Base-by-base conservation (phyloP, 2,329 filamentous ascomycete genomes). In the Neopestalotiopsis rosae region DNA sequence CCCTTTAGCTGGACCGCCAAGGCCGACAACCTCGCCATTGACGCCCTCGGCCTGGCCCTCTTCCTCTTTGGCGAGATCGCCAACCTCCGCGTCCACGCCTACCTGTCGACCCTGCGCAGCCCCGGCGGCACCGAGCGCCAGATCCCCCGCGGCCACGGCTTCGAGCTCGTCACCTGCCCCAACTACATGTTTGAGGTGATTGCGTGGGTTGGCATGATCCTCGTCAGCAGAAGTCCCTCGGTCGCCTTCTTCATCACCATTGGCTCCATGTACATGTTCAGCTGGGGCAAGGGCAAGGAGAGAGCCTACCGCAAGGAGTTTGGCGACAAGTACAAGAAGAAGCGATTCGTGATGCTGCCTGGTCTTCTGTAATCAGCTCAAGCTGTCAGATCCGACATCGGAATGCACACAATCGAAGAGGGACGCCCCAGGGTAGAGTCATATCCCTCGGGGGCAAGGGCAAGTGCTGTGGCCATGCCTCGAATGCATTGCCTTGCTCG, bases 121-220 rank as follows among this genome's bases (percentile, higher is more conserved):
- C 86, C 89, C 0, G 95, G 95, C 68, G 92, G 92, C 72, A 95
- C 92, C 1, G 94, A 97, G 79, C 89, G 95, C 69, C 94, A 94
- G 74, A 97, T 99, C 72, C 96, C 96, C 1, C 85, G 85, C 68
- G 96, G 96, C 32, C 89, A 95, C 69, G 94, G 95, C 38, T 98
- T 98, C 81, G 86, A 85, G 72, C 82, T 93, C 45, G 95, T 99
- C 66, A 99, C 96, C 13, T 97, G 95, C 84, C 96, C 96, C 57
- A 99, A 99, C 84, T 99, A 99, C 85, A 89, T 97, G 85, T 98
- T 97, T 75, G 96, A 99, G 83, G 87, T 93, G 6, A 80, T 97
- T 49, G 90, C 95, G 0, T 99, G 96, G 96, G 75, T 93, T 38
- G 95, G 94, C 32, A 86, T 98, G 67, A 91, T 92, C 74, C 79